Percentiles rank a stretch among this genome's conserved stretches.
Evolutionary conservation across 2,329 filamentous ascomycete species (phyloP).

Genomic region (Clathrospora elynae): DNA sequence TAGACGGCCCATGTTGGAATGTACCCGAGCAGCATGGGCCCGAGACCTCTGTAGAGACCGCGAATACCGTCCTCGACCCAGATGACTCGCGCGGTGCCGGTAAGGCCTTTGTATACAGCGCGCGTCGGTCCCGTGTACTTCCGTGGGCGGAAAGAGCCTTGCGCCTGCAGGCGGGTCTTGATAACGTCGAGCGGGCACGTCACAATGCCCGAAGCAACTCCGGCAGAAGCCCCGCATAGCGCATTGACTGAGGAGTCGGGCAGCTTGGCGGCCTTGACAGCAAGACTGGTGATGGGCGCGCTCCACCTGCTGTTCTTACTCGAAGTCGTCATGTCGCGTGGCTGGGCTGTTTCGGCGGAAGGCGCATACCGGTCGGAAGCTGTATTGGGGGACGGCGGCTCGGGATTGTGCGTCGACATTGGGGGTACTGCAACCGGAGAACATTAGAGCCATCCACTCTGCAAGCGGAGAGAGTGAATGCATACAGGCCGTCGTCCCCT

Average conservation of each 20-base stretch:
- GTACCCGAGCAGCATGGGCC: constrained; percentile 93
- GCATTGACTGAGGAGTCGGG: constrained; percentile 72
- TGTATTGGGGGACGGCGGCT: constrained; percentile 45
- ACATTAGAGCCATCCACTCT: constrained; percentile 25
- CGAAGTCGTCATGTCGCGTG: constrained; percentile 27
- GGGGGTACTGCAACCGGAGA: constrained; percentile 35
- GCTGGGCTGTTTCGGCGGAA: constrained; percentile 17
- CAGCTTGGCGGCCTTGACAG: constrained; percentile 52
- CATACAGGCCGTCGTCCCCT: constrained; percentile 50
- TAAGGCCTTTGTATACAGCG: constrained; percentile 77
- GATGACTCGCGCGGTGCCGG: constrained; percentile 85
- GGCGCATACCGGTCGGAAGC: constrained; percentile 44
- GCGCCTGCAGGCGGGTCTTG: constrained; percentile 96
- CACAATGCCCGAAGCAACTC: constrained; percentile 89
- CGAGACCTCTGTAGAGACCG: constrained; percentile 90
- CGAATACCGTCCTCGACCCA: constrained; percentile 85
- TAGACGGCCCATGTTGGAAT: constrained; percentile 98
- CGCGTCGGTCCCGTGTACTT: constrained; percentile 56
- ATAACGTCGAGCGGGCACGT: constrained; percentile 98
- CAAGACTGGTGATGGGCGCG: constrained; percentile 42
- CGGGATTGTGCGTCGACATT: constrained; percentile 46
- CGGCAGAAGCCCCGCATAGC: constrained; percentile 83
- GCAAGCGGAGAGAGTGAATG: constrained; percentile 3
- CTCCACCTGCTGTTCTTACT: constrained; percentile 23
- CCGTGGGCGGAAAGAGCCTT: constrained; percentile 75